Base-by-base conservation (phyloP, 208 protist genomes). In the Crithidia brevicula region DNA sequence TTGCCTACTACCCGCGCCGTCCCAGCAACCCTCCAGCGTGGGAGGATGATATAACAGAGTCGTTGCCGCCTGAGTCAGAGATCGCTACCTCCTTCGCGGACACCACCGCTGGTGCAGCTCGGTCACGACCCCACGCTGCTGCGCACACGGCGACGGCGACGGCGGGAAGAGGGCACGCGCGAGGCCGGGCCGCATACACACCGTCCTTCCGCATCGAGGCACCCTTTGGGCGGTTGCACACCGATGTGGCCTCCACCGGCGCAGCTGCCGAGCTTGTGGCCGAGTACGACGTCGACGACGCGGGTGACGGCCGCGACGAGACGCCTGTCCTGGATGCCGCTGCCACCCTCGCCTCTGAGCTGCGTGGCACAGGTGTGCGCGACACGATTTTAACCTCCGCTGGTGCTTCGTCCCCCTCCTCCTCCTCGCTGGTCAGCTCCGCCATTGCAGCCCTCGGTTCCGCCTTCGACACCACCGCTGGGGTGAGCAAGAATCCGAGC, bases 11-110 rank as follows among this genome's bases (percentile, higher is more conserved):
- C 58, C 84, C 81, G 13, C 84, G 80, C 0, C 80, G 46, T 4
- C 79, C 83, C 22, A 66, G 13, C 18, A 42, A 31, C 31, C 74
- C 81, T 15, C 77, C 60, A 3, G 46, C 45, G 20, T 67, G 70
- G 25, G 82, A 84, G 60, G 82, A 88, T 30, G 72, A 88, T 42
- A 61, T 87, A 43, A 50, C 62, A 45, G 78, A 82, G 20, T 42
- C 62, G 16, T 27, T 77, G 22, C 74, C 82, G n/a, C 71, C 40
- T 1, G 58, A 64, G 61, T 25, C 27, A 1, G 3, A 4, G 9
- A 33, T 58, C 3, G 2, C 52, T 16, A 58, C 52, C 18, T 28
- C 3, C 31, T 58, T 58, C 33, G 3, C 52, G 28, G n/a, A n/a
- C n/a, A n/a, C n/a, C n/a, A n/a, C n/a, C n/a, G n/a, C n/a, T n/a